Percentiles rank a stretch among this genome's conserved stretches.
Evolutionary conservation across 2,329 filamentous ascomycete species (phyloP).

Genomic region (Alternaria gansuensis): DNA sequence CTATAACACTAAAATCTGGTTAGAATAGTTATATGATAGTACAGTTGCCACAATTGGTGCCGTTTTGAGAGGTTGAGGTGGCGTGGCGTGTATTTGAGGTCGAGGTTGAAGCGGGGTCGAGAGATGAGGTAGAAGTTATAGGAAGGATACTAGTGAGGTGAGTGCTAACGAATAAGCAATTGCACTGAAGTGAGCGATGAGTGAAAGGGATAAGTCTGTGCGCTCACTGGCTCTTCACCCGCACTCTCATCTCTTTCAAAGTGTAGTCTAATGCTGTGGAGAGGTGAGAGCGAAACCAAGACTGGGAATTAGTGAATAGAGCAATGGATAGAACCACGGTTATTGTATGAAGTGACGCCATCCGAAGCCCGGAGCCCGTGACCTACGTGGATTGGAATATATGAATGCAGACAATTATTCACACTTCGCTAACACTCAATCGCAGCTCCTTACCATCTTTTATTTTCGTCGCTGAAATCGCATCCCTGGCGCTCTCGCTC

Average conservation of each 20-base stretch:
- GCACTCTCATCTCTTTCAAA: not conserved
- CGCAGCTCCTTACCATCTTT: slow-evolving; percentile 38
- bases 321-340: not conserved
- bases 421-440: not conserved
- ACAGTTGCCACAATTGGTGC: not conserved
- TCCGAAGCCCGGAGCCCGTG: no score
- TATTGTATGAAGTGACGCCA: not conserved
- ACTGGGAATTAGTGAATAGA: not conserved
- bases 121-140: not conserved
- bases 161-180: not conserved
- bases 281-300: not conserved
- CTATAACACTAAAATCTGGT: not conserved
- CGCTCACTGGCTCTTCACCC: not conserved
- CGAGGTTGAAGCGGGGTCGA: not conserved
- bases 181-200: not conserved
- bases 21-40: not conserved
- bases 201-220: not conserved
- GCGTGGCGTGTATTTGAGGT: not conserved
- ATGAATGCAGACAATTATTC: not conserved
- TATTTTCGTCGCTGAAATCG: slow-evolving; percentile 50
- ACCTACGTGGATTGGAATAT: not conserved
- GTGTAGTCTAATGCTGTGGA: not conserved
- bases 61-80: not conserved
- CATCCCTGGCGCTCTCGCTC: slow-evolving; percentile 60
- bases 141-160: not conserved